Evolutionary conservation across 441 rosid species (phyloP).

Genomic region (Erysimum cheiri): DNA sequence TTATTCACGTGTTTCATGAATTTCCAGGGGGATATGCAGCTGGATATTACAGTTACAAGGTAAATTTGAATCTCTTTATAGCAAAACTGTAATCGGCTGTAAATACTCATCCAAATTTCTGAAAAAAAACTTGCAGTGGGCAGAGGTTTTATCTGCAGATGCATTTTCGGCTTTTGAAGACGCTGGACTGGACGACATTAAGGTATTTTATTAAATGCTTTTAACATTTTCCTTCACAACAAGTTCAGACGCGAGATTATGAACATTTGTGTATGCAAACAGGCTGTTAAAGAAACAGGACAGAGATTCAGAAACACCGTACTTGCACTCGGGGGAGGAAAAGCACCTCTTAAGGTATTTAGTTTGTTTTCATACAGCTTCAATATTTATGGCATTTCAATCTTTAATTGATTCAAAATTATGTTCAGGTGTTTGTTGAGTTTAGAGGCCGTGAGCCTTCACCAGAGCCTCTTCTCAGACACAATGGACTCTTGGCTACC

Average conservation of each 20-base stretch:
- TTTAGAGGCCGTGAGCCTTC: conserved; percentile 96
- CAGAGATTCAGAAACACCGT: conserved; percentile 79
- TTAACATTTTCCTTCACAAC: neutral
- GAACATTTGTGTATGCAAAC: conserved; percentile 16
- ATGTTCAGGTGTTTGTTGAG: conserved; percentile 75
- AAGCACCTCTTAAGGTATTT: conserved; percentile 76
- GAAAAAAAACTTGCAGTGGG: conserved; percentile 75
- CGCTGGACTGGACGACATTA: conserved; percentile 72
- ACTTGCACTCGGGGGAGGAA: conserved; percentile 97
- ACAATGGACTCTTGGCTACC: conserved; percentile 72
- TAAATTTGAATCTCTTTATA: conserved; percentile 35
- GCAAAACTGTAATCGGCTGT: neutral
- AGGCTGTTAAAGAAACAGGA: conserved; percentile 92
- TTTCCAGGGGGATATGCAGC: conserved; percentile 89
- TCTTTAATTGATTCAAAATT: conserved; percentile 19
- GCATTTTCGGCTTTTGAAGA: conserved; percentile 99
- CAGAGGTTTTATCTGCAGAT: conserved; percentile 98
- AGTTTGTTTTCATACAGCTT: neutral
- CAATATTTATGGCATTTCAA: neutral
- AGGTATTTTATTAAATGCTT: conserved; percentile 55
- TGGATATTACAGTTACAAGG: conserved; percentile 98
- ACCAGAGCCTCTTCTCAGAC: conserved; percentile 88
- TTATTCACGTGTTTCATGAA: conserved; percentile 7
- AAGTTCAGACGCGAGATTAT: conserved; percentile 1
- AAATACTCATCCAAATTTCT: neutral